Evolutionary conservation across 2,329 filamentous ascomycete genomes (phyloP).

Genomic region (Penicillium olsonii): DNA sequence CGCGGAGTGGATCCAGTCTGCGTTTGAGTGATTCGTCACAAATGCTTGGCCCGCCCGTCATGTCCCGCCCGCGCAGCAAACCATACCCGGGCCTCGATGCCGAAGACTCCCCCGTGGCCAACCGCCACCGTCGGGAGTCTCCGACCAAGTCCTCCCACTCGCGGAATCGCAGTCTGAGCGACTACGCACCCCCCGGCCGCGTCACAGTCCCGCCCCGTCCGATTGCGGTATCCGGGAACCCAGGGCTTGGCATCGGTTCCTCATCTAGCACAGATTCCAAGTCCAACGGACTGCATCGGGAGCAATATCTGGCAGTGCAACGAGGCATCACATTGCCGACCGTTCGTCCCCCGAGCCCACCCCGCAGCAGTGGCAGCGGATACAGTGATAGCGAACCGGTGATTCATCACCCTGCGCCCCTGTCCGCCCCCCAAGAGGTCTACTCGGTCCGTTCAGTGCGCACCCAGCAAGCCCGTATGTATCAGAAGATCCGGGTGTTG

Average conservation of each 20-base stretch:
- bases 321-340: slow-evolving; percentile 67
- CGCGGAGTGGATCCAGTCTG: slow-evolving; percentile 40
- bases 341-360: slow-evolving; percentile 74
- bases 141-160: slow-evolving; percentile 58
- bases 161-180: slow-evolving; percentile 82
- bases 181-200: slow-evolving; percentile 73
- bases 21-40: slow-evolving; percentile 40
- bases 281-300: slow-evolving; percentile 62
- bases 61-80: slow-evolving; percentile 33
- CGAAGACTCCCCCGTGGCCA: slow-evolving; percentile 25
- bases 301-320: slow-evolving; percentile 76
- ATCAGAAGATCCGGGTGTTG: slow-evolving; percentile 76
- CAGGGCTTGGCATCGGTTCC: slow-evolving; percentile 50
- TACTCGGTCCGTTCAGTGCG: slow-evolving; percentile 70
- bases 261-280: slow-evolving; percentile 47
- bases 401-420: slow-evolving; percentile 21
- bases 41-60: slow-evolving; percentile 28
- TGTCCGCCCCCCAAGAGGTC: slow-evolving; percentile 53
- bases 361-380: slow-evolving; percentile 67
- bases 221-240: slow-evolving; percentile 68
- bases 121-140: slow-evolving; percentile 29
- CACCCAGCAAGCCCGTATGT: slow-evolving; percentile 71
- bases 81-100: slow-evolving; percentile 46
- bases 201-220: slow-evolving; percentile 68
- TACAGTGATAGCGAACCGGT: slow-evolving; percentile 48